A percentile compares a stretch with the other conserved stretches of the same genome.
Conservation (phyloP, 2,329 filamentous ascomycete species). For the Aspergillus ruber region DNA sequence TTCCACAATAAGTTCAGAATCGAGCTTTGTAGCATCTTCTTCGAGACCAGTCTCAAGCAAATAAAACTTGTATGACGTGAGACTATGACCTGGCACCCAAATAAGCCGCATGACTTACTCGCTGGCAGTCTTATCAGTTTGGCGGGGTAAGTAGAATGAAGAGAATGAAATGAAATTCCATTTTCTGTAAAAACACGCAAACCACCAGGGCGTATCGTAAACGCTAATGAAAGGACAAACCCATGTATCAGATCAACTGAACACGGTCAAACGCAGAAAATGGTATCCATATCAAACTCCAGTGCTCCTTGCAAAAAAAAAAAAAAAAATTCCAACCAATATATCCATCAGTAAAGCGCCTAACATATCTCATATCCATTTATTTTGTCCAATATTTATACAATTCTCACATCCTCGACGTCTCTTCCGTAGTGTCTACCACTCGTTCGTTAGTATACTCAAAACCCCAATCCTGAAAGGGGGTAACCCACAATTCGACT, state of each 20-base stretch:
- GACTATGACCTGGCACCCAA: too few relatives aligned
- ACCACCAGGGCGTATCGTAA: background rate
- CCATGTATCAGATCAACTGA: background rate
- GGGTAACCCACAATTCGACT: conserved; percentile 16
- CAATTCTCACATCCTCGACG: background rate
- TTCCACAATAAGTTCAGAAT: too few relatives aligned
- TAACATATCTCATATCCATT: background rate
- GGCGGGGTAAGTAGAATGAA: too few relatives aligned
- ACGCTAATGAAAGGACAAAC: background rate
- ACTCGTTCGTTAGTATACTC: background rate
- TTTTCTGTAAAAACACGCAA: too few relatives aligned
- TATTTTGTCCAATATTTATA: background rate
- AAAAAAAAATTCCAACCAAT: background rate
- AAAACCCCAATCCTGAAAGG: background rate
- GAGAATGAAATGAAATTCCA: too few relatives aligned
- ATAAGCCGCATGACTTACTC: too few relatives aligned
- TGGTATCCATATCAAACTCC: background rate
- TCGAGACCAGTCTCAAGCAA: too few relatives aligned
- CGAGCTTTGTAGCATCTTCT: too few relatives aligned
- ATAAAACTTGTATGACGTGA: too few relatives aligned
- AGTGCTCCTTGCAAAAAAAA: background rate
- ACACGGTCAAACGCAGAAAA: background rate
- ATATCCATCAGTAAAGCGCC: background rate
- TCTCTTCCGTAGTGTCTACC: background rate
- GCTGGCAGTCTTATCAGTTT: too few relatives aligned